Base-by-base conservation (phyloP, 768 basidiomycete species). In the Lentinula lateritia region DNA sequence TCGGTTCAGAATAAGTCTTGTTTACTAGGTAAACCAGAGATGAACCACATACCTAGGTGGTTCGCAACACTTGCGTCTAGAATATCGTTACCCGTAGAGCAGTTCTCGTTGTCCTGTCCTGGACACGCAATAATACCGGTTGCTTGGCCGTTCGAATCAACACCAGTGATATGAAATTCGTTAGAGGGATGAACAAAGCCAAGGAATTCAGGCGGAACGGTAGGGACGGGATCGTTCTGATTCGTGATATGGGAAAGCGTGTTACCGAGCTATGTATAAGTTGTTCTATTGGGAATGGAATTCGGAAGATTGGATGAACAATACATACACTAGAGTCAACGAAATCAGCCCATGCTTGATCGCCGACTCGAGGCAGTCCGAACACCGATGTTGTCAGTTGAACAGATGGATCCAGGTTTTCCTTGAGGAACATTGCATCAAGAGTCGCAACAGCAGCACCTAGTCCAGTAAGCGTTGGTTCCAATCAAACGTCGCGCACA, bases 371-470 rank as follows among this genome's bases (percentile, higher is more conserved):
- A 0, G 80, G 81, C 20, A 78, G 71, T n/a, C 79, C 79, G 56
- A 76, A 80, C 35, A 73, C 71, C 13, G 72, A 72, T 1, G 76
- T 72, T 3, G 64, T 71, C 61, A 81, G 65, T 4, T 64, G 16
- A 18, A 76, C 64, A 36, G 71, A 71, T 10, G 73, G 56, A 50
- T 71, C 70, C 41, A 81, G 73, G n/a, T 70, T 62, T 63, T 71
- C 67, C 38, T 69, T 71, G 53, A 82, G 71, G 69, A 78, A 71
- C 46, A 76, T 67, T 12, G 75, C 76, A 64, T 80, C 80, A 62
- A 82, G 72, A 36, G 73, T 71, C n/a, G 80, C 77, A 43, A 82
- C 71, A 2, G 80, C 80, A 9, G 76, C 80, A 38, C 80, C 75
- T 69, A 32, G 39, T 46, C 39, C 38, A 48, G 39, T 32, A n/a